Evolutionary conservation across 2,329 filamentous ascomycete species (phyloP), one percentile per base, ranked within the genome.

Genomic region (Botrytis pseudocinerea): DNA sequence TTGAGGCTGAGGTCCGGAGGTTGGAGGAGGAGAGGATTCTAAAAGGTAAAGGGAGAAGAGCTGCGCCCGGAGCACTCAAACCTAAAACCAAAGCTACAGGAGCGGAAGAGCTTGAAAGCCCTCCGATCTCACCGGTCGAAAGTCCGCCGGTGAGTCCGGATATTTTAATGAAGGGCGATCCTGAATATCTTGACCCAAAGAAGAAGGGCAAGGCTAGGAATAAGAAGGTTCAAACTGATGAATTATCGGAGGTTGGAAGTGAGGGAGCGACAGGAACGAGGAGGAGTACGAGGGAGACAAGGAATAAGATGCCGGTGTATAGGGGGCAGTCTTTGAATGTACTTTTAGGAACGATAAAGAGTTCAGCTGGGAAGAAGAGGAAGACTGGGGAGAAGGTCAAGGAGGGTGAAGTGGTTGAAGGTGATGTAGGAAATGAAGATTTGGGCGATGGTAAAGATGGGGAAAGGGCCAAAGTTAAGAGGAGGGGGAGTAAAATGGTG

Each of bases 301-400:
- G 69, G 69, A 71, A 71, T 57, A 64, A n/a, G 25, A 44, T 1
- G 5, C 69, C 69, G 16, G 9, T 51, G 12, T 71, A 71, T 57
- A 42, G 4, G 46, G 46, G 44, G n/a, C 18, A 40, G 38, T 28
- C 51, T 5, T 14, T 46, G 22, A 35, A 62, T 16, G 54, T 46
- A 14, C 48, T 57, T 32, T 68, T 57, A 12, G 68, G 54, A 16
- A 60, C 22, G 38, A 46, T 4, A n/a, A 61, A 61, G n/a, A n/a
- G 35, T 28, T 7, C 40, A 6, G 46, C 12, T 20, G 46, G 69
- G 25, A 57, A 20, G n/a, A 71, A 71, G 35, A 71, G 69, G 35
- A 64, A 71, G 69, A 10, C n/a, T 35, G 59, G 18, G 35, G 60
- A 48, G 28, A 35, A 10, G 5, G 40, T 20, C 3, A 44, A 38